A percentile compares a stretch with the other conserved stretches of the same genome.
Evolutionary conservation across 1,284 basidiomycete genomes (phyloP).

Genomic region (Fistulina hepatica): DNA sequence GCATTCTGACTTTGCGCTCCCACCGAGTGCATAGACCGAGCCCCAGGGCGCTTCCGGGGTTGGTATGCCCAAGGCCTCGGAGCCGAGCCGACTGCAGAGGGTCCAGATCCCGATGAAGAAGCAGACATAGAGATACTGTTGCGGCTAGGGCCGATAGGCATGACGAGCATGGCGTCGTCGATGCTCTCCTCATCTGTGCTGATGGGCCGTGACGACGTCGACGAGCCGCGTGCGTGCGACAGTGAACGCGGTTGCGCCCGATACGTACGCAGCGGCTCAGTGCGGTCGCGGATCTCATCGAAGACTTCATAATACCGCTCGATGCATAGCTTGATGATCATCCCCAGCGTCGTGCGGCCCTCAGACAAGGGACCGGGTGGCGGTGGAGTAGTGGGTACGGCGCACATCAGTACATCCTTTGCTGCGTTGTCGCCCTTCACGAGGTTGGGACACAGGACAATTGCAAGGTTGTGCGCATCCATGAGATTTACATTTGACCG

Average conservation of each 20-base stretch:
- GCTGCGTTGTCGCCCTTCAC: slow-evolving; percentile 49
- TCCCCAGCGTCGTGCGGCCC: slow-evolving; percentile 54
- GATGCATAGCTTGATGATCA: slow-evolving; percentile 66
- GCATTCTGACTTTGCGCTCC: slow-evolving; percentile 10
- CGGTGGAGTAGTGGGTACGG: slow-evolving; percentile 37
- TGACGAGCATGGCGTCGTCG: slow-evolving; percentile 47
- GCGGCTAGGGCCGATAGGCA: slow-evolving; percentile 27
- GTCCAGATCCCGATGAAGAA: slow-evolving; percentile 11
- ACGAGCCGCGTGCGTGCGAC: slow-evolving; percentile 17
- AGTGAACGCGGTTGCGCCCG: slow-evolving; percentile 12
- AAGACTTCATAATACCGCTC: slow-evolving; percentile 78
- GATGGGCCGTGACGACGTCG: no score
- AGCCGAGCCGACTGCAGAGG: slow-evolving; percentile 20
- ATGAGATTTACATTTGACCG: slow-evolving; percentile 59
- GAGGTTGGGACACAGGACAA: slow-evolving; percentile 73
- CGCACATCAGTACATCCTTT: slow-evolving; percentile 63
- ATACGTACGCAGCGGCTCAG: slow-evolving; percentile 32
- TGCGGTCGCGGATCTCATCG: slow-evolving; percentile 61
- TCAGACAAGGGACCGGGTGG: slow-evolving; percentile 23
- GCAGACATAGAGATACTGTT: slow-evolving; percentile 26
- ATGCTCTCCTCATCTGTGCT: slow-evolving; percentile 59
- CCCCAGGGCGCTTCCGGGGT: neutral
- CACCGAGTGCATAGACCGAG: slow-evolving; percentile 5
- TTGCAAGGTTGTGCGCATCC: slow-evolving; percentile 73
- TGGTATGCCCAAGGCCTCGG: slow-evolving; percentile 6